Base-by-base conservation (phyloP, 2,329 filamentous ascomycete genomes). In the Claviceps lovelessii region DNA sequence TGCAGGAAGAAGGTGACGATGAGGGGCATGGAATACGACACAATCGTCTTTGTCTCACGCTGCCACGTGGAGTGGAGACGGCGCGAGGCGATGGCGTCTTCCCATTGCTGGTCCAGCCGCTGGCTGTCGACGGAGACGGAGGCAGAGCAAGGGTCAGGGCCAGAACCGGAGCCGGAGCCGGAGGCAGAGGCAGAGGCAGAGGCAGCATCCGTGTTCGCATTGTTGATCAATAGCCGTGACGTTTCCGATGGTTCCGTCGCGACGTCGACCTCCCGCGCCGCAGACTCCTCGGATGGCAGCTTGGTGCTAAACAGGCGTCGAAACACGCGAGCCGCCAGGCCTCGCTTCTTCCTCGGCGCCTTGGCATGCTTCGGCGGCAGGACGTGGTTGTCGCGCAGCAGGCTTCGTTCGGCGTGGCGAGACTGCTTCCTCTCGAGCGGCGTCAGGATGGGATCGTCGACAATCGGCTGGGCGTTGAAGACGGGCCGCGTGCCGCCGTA, bases 41-140 rank as follows among this genome's bases (percentile, higher is more conserved):
- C 72, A 45, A 97, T 77, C 1, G 90, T 90, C 72, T 90, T 90
- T 46, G 86, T 77, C 73, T 97, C 91, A 58, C 90, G 82, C 68
- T 86, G 84, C 90, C 90, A 97, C 5, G 89, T 94, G 5, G 90
- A 96, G 53, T 85, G 84, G 60, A 97, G 90, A 64, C 83, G 79
- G 11, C 90, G 89, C 0, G 85, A 80, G 0, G 81, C 78, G 11
- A 96, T 86, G 0, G 90, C 91, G 58, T 90, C 86, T 58, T 91
- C 85, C 89, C 89, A 95, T 64, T 88, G 85, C 62, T 82, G 77
- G 61, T 85, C 80, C 52, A 90, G 48, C 19, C 41, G 48, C 19
- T 47, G 49, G 29, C 55, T 74, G 49, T 81, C 79, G 5, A 76
- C 73, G 55, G 73, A 73, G 44, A n/a, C n/a, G n/a, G n/a, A n/a